phyloP scores from a whole-genome alignment of 352 stramenopile genomes.

The Globisporangium emineosum region DNA sequence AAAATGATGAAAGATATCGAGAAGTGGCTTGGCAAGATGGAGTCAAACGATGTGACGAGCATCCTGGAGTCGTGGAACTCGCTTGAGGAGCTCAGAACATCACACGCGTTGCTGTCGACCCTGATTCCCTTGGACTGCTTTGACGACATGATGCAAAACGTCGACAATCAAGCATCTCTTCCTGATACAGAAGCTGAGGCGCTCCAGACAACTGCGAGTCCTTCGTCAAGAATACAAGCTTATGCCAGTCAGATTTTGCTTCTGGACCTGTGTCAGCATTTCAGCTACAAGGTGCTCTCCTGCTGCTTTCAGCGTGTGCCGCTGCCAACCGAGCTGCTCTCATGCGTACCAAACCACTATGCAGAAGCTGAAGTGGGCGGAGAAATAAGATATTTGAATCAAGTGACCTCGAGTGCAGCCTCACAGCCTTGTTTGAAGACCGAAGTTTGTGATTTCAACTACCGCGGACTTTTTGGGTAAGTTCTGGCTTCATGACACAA shows the following conservation, averaged over 20 bases:
- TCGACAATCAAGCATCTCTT: conserved; percentile 24
- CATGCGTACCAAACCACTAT: conserved; percentile 22
- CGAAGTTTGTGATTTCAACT: conserved; percentile 1
- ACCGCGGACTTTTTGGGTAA: conserved; percentile 14
- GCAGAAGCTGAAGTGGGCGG: conserved; percentile 20
- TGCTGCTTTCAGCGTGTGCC: conserved; percentile 39
- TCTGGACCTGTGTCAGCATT: conserved; percentile 63
- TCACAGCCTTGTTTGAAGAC: conserved; percentile 7
- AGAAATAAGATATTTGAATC: background rate
- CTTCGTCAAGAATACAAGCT: conserved; percentile 34
- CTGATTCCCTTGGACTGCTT: conserved; percentile 25
- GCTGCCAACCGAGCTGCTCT: conserved; percentile 23
- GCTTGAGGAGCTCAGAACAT: conserved; percentile 33
- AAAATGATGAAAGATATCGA: conserved; percentile 60
- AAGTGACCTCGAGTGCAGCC: conserved; percentile 18
- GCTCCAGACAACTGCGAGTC: conserved; percentile 12
- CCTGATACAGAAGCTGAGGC: conserved; percentile 18
- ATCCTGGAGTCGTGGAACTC: conserved; percentile 47
- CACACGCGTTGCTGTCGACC: conserved; percentile 28
- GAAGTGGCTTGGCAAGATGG: conserved; percentile 44
- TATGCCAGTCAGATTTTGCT: conserved; percentile 47
- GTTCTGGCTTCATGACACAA: background rate
- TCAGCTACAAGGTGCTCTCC: conserved; percentile 37
- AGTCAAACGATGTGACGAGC: conserved; percentile 44
- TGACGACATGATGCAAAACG: conserved; percentile 31